A percentile compares a stretch with the other conserved stretches of the same genome.
Evolutionary conservation across 768 basidiomycete species (phyloP).

Genomic region (Lyophyllum semitale): DNA sequence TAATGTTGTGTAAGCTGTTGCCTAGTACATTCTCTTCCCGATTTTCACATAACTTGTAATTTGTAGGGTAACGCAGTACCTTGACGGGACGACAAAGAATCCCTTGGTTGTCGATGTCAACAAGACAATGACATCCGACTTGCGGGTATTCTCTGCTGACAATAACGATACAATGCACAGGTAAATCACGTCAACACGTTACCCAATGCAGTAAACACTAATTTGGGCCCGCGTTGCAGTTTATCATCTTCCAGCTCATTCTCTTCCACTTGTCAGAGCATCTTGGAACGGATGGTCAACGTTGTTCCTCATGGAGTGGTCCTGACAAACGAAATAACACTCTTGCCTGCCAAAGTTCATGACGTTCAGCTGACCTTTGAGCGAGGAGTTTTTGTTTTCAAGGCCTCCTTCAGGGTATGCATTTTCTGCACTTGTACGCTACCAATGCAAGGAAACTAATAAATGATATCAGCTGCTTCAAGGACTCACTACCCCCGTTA

Average conservation of each 20-base stretch:
- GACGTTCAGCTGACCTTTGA: conserved; percentile 39
- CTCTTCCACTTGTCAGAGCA: conserved; percentile 35
- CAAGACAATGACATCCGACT: conserved; percentile 38
- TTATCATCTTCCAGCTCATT: conserved; percentile 35
- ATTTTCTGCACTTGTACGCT: too few species aligned
- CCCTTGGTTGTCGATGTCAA: conserved; percentile 37
- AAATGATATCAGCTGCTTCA: conserved; percentile 32
- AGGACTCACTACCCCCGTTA: conserved; percentile 31
- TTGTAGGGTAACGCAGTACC: conserved; percentile 38
- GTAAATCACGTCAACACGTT: conserved; percentile 22
- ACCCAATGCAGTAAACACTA: neutral
- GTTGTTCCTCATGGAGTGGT: conserved; percentile 46
- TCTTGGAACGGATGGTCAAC: conserved; percentile 49
- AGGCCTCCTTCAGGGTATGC: conserved; percentile 39
- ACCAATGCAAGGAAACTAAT: neutral
- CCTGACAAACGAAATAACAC: conserved; percentile 45
- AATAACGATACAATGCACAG: conserved; percentile 41
- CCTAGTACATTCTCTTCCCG: neutral
- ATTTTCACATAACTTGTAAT: neutral
- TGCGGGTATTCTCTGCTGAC: conserved; percentile 40
- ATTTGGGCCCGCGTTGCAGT: conserved; percentile 16
- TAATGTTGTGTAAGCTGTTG: conserved; percentile 36
- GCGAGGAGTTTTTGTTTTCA: conserved; percentile 38
- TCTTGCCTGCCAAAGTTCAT: conserved; percentile 43
- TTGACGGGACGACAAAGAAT: conserved; percentile 39